phyloP scores from a whole-genome alignment of 768 basidiomycete species.

The Suillus cothurnatus region DNA sequence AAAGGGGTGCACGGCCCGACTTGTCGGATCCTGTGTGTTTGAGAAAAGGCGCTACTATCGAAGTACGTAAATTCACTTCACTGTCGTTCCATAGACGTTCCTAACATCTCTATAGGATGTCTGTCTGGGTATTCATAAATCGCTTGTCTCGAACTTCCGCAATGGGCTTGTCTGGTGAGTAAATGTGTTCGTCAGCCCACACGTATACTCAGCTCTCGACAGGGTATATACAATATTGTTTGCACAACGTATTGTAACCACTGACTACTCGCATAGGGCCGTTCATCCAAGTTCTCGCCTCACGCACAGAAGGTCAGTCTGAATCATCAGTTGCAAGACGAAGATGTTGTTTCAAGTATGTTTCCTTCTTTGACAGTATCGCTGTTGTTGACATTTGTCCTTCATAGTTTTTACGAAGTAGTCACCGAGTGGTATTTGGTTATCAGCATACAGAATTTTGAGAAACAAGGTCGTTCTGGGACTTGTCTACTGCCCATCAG shows the following conservation, averaged over 20 bases:
- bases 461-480: background rate
- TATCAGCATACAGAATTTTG: background rate
- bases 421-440: background rate
- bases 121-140: slow-evolving; percentile 91
- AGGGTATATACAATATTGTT: slow-evolving; percentile 13
- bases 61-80: slow-evolving; percentile 46
- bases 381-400: background rate
- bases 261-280: slow-evolving; percentile 57
- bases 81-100: background rate
- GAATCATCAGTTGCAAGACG: slow-evolving; percentile 80
- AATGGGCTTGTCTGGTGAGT: slow-evolving; percentile 92
- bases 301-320: slow-evolving; percentile 95
- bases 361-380: slow-evolving; percentile 19
- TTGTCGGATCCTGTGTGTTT: slow-evolving; percentile 88
- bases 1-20: slow-evolving; percentile 93
- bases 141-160: slow-evolving; percentile 87
- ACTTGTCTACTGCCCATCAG: background rate
- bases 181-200: background rate
- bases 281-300: slow-evolving; percentile 91
- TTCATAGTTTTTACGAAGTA: slow-evolving; percentile 6
- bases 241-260: background rate
- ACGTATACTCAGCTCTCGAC: background rate
- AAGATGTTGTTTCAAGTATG: slow-evolving; percentile 89
- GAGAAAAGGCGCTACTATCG: slow-evolving; percentile 90
- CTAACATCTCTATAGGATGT: slow-evolving; percentile 55